These are phyloP conservation scores for Populus hybrid DNA, from an alignment of 441 rosid species.

Conservation along the genomic window DNA sequence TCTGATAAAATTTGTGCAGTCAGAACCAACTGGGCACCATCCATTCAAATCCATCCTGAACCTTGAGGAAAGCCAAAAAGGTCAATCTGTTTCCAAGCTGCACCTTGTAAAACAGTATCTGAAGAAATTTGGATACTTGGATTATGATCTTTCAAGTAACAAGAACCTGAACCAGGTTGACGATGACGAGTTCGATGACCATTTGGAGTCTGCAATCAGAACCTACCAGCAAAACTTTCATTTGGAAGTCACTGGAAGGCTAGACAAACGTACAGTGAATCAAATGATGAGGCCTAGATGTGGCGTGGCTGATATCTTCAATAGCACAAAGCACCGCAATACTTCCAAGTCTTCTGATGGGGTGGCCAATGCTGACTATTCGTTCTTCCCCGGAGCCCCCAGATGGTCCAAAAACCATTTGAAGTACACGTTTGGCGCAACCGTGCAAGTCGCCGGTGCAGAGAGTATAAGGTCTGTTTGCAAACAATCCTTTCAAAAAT, in stretches of 20 bases:
- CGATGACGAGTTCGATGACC: slow-evolving; percentile 22
- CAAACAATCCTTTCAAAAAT: not conserved
- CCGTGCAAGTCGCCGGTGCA: not conserved
- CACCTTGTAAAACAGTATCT: not conserved
- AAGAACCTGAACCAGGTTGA: not conserved
- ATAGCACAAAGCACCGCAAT: not conserved
- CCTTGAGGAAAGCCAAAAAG: not conserved
- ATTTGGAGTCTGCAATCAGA: slow-evolving; percentile 29
- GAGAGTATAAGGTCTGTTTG: not conserved
- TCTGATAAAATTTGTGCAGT: not conserved
- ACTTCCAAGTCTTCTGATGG: not conserved
- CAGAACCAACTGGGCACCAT: not conserved
- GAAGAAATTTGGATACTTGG: slow-evolving; percentile 1
- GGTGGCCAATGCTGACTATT: not conserved
- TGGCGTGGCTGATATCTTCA: not conserved
- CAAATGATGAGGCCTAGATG: slow-evolving; percentile 5
- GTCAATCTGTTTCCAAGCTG: not conserved
- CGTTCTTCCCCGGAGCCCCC: not conserved
- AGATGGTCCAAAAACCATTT: not conserved
- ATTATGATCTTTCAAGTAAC: not conserved
- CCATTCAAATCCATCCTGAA: slow-evolving; percentile 1
- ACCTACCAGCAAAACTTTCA: slow-evolving; percentile 25
- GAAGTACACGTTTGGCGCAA: not conserved
- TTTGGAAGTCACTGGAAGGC: slow-evolving; percentile 11
- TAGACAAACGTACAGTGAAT: not conserved